A percentile compares a stretch with the other conserved stretches of the same genome.
Conservation (phyloP, 495 filamentous ascomycete genomes). For the Podospora conica region DNA sequence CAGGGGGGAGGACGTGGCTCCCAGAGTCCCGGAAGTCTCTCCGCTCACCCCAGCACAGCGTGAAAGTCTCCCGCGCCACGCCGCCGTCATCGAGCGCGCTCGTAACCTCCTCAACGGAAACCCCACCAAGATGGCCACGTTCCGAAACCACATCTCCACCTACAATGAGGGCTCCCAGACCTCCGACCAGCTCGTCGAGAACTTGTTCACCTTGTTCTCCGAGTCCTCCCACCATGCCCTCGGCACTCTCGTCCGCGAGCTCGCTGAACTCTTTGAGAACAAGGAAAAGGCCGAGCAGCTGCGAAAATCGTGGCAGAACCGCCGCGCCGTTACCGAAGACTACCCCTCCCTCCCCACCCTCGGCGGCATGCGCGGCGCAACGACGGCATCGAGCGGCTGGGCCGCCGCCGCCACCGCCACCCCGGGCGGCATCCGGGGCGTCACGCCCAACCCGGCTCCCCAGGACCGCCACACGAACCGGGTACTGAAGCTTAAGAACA, state of each 20-base stretch:
- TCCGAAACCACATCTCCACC: slow-evolving; percentile 69
- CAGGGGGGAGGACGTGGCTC: slow-evolving; percentile 29
- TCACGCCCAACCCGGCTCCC: slow-evolving; percentile 16
- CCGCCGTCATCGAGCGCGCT: slow-evolving; percentile 79
- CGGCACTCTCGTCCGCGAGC: slow-evolving; percentile 84
- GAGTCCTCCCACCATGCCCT: slow-evolving; percentile 72
- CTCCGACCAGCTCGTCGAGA: slow-evolving; percentile 70
- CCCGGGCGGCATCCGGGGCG: slow-evolving; percentile 18
- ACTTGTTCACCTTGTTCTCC: slow-evolving; percentile 69
- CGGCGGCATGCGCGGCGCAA: slow-evolving; percentile 49
- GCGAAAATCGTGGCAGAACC: slow-evolving; percentile 82
- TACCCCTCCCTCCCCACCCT: slow-evolving; percentile 82
- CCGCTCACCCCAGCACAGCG: slow-evolving; percentile 66
- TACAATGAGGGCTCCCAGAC: slow-evolving; percentile 62
- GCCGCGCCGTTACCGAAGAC: slow-evolving; percentile 93
- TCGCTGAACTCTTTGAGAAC: slow-evolving; percentile 89
- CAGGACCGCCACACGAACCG: slow-evolving; percentile 35
- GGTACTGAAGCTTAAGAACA: slow-evolving; percentile 45
- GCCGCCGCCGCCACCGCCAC: slow-evolving; percentile 43
- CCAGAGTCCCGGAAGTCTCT: slow-evolving; percentile 35
- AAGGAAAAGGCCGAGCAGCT: slow-evolving; percentile 63
- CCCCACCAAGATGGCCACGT: slow-evolving; percentile 60
- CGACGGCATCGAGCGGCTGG: slow-evolving; percentile 45
- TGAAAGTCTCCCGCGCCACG: slow-evolving; percentile 67
- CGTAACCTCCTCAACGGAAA: slow-evolving; percentile 72